These are phyloP conservation scores for Trematosphaeria pertusa DNA, from an alignment of 2,329 filamentous ascomycete genomes.

Conservation along the genomic window DNA sequence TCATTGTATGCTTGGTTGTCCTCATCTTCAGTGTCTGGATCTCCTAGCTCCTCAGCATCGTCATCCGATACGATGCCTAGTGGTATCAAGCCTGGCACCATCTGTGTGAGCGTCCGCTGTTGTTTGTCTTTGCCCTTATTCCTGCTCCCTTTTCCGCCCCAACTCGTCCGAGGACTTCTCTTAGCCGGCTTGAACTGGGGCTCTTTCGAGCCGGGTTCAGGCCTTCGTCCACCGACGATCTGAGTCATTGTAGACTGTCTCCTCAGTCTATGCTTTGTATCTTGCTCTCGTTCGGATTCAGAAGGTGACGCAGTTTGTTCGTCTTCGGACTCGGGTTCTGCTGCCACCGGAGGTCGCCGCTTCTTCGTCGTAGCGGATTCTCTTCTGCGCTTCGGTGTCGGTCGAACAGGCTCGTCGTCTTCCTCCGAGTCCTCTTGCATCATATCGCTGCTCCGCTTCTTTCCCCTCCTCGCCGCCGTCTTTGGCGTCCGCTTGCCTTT, in stretches of 20 bases:
- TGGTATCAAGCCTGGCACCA: conserved; percentile 36
- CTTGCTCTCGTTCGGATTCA: conserved; percentile 7
- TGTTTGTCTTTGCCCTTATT: conserved; percentile 23
- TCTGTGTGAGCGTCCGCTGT: conserved; percentile 45
- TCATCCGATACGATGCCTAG: conserved; percentile 26
- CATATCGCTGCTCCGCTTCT: conserved; percentile 23
- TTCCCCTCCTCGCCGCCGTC: conserved; percentile 13
- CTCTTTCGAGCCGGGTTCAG: conserved; percentile 24
- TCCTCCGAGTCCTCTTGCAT: conserved; percentile 11
- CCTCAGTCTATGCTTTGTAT: conserved; percentile 17
- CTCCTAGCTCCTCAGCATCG: conserved; percentile 23
- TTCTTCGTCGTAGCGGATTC: conserved; percentile 6
- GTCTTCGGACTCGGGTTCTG: conserved; percentile 8
- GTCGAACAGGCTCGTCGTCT: conserved; percentile 10
- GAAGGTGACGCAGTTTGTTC: conserved; percentile 4
- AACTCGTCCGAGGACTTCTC: conserved; percentile 26
- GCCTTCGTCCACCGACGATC: conserved; percentile 32
- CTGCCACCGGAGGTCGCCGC: conserved; percentile 5
- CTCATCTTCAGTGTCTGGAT: conserved; percentile 22
- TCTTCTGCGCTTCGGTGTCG: conserved; percentile 29
- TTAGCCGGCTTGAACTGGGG: conserved; percentile 34
- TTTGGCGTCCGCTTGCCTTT: conserved; percentile 1
- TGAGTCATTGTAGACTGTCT: conserved; percentile 48
- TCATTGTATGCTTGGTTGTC: conserved; percentile 19
- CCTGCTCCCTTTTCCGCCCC: conserved; percentile 23